Evolutionary conservation across 2,329 filamentous ascomycete species (phyloP).

Genomic region (Ascosphaera apis): DNA sequence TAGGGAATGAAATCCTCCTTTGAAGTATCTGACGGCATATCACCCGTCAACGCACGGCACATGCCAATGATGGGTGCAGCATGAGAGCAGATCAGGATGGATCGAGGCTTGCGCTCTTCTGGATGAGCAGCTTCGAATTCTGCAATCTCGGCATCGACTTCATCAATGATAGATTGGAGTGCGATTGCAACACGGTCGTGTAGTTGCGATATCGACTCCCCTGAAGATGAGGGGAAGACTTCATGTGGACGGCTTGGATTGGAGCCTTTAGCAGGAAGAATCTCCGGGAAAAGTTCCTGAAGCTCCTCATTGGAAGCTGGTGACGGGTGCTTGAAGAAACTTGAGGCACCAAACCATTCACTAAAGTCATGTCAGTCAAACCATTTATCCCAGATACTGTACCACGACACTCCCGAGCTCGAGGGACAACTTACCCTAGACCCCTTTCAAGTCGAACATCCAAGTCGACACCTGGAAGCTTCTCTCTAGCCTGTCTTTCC

Average conservation of each 20-base stretch:
- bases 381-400: neutral
- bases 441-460: constrained; percentile 29
- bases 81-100: constrained; percentile 67
- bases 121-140: constrained; percentile 26
- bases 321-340: constrained; percentile 62
- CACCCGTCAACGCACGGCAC: constrained; percentile 58
- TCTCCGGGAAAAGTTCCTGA: constrained; percentile 35
- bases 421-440: constrained; percentile 20
- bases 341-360: constrained; percentile 71
- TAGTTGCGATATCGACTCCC: constrained; percentile 58
- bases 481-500: constrained; percentile 12
- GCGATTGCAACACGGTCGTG: constrained; percentile 57
- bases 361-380: constrained; percentile 17
- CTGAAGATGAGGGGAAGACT: constrained; percentile 44
- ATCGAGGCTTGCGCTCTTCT: constrained; percentile 29
- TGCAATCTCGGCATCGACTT: constrained; percentile 37
- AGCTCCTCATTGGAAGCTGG: constrained; percentile 45
- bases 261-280: constrained; percentile 17
- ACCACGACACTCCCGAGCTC: neutral
- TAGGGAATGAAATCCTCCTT: constrained; percentile 56
- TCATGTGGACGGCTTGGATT: constrained; percentile 21
- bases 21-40: constrained; percentile 45
- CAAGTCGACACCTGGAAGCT: constrained; percentile 12
- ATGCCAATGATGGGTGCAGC: constrained; percentile 75
- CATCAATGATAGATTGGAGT: constrained; percentile 44